A percentile compares a stretch with the other conserved stretches of the same genome.
phyloP scores from a whole-genome alignment of 164 flowering plant genomes.

The Stephania cephalantha region DNA sequence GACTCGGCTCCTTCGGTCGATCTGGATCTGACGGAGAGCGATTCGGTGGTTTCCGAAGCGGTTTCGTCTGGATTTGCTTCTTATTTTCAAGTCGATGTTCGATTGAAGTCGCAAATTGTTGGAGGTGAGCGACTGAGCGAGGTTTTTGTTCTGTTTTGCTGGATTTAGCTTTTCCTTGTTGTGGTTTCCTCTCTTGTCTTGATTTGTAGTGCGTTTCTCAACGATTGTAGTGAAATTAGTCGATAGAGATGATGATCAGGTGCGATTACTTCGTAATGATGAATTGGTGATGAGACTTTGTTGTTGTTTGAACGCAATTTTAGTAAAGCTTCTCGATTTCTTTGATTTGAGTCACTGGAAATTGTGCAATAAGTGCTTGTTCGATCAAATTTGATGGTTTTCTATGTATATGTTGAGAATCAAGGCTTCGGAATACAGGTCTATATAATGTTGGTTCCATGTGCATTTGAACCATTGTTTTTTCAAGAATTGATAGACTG shows the following conservation, averaged over 20 bases:
- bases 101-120: constrained; percentile 38
- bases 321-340: not conserved
- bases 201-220: not conserved
- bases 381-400: not conserved
- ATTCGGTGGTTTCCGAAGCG: constrained; percentile 45
- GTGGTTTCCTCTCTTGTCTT: not conserved
- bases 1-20: constrained; percentile 42
- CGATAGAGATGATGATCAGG: not conserved
- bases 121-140: constrained; percentile 37
- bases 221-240: not conserved
- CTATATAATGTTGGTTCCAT: too few species aligned
- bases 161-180: not conserved
- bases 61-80: constrained; percentile 56
- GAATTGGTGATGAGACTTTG: not conserved
- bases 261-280: not conserved
- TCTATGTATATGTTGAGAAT: not conserved
- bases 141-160: not conserved
- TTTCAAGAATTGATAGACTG: too few species aligned
- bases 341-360: not conserved
- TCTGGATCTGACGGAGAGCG: constrained; percentile 33
- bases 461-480: too few species aligned
- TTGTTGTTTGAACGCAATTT: not conserved
- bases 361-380: not conserved
- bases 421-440: not conserved
- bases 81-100: constrained; percentile 56